phyloP scores from a whole-genome alignment of 805 yeast species.

The Ogataea glucozyma region DNA sequence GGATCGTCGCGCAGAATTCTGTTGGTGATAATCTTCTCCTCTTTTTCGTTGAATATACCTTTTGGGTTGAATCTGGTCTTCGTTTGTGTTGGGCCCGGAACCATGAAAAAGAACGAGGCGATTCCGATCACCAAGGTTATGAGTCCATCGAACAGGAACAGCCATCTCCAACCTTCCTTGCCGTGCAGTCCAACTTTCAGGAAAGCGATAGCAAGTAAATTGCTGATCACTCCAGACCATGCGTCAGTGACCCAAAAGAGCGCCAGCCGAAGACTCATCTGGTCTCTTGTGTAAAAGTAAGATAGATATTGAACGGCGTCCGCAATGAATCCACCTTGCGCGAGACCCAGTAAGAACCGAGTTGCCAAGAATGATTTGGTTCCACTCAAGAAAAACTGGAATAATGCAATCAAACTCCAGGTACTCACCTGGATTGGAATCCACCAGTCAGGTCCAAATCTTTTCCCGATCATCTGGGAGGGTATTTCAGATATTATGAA shows the following conservation, averaged over 20 bases:
- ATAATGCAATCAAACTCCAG: conserved; percentile 55
- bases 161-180: conserved; percentile 40
- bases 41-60: conserved; percentile 44
- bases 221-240: conserved; percentile 42
- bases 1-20: conserved; percentile 45
- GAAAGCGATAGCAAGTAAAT: conserved; percentile 52
- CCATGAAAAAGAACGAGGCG: conserved; percentile 49
- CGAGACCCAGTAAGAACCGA: conserved; percentile 35
- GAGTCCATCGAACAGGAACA: conserved; percentile 37
- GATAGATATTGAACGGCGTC: conserved; percentile 38
- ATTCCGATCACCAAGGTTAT: conserved; percentile 43
- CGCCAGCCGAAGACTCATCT: conserved; percentile 49
- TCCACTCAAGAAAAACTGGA: conserved; percentile 32
- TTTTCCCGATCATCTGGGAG: conserved; percentile 59
- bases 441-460: conserved; percentile 59
- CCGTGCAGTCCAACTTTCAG: conserved; percentile 34
- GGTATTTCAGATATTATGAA: conserved; percentile 59
- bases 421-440: conserved; percentile 52
- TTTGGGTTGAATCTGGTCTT: conserved; percentile 49
- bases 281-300: conserved; percentile 38
- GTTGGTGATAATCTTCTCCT: conserved; percentile 43
- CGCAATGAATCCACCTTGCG: conserved; percentile 40
- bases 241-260: conserved; percentile 46
- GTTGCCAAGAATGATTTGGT: conserved; percentile 32
- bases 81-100: conserved; percentile 55